Base-by-base conservation (phyloP, 345 rosid species). In the Eutrema japonicum region DNA sequence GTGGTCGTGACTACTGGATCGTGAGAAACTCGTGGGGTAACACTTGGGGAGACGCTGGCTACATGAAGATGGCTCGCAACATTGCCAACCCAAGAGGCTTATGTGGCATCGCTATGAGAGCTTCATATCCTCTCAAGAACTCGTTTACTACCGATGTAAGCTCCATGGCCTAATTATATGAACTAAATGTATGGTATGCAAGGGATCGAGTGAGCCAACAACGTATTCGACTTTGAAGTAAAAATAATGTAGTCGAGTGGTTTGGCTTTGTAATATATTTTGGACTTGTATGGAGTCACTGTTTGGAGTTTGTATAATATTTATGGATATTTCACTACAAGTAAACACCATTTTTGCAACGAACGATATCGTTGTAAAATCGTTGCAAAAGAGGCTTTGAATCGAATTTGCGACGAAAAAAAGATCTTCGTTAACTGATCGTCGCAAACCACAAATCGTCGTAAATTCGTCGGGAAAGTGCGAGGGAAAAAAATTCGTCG, bases 91-190 rank as follows among this genome's bases (percentile, higher is more conserved):
- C 80, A 3, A 66, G 88, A 0, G 96, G 96, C 3, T 82, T 82
- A 75, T 93, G 98, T 82, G 98, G 93, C 13, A 93, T 93, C 30
- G 93, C 93, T 1, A 71, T 90, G 75, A 93, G 86, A 66, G 78
- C 93, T 58, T 90, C 97, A 22, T 93, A 90, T 73, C 98, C 98
- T 2, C 67, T 89, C 40, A 93, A 88, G 82, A 86, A 58, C 72
- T 30, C 60, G 2, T 35, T 16, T 52, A 10, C 46, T n/a, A 55
- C 48, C 29, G 33, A 11, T 3, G 22, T 53, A 73, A 7, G 78
- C 83, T 71, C 50, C 43, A 48, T 48, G 41, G 42, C 56, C 13
- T 60, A 47, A 47, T 16, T 7, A 47, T 14, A 7, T 47, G 8
- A 38, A 58, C 22, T 11, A 46, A 47, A 13, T 57, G 45, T 53